Conservation (phyloP, 805 yeast genomes). For the Teunomyces barrocoloradensis region DNA sequence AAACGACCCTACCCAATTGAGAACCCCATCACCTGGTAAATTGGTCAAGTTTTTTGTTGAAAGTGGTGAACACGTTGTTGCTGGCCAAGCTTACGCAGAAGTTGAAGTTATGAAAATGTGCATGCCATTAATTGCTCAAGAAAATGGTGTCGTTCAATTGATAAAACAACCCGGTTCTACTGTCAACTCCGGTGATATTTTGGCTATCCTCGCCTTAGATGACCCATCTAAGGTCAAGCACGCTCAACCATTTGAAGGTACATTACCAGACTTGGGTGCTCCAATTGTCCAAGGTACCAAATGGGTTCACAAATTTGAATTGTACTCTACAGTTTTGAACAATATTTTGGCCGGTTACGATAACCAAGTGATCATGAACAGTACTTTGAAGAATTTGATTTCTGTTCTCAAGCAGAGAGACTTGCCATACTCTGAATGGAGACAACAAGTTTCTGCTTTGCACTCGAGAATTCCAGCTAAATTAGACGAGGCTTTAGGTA, state of each 20-base stretch:
- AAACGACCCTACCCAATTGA: slow-evolving; percentile 96
- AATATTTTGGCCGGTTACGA: slow-evolving; percentile 90
- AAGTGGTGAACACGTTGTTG: slow-evolving; percentile 85
- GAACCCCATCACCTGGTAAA: slow-evolving; percentile 99
- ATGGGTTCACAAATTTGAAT: slow-evolving; percentile 71
- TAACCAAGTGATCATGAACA: slow-evolving; percentile 89
- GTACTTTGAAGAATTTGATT: slow-evolving; percentile 71
- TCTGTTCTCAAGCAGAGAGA: slow-evolving; percentile 73
- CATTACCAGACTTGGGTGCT: slow-evolving; percentile 83
- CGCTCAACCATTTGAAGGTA: slow-evolving; percentile 92
- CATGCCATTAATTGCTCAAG: slow-evolving; percentile 94
- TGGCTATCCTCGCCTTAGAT: slow-evolving; percentile 90
- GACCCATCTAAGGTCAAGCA: slow-evolving; percentile 97
- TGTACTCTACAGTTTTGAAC: slow-evolving; percentile 56
- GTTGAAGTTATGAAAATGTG: slow-evolving; percentile 99
- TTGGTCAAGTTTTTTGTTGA: slow-evolving; percentile 90
- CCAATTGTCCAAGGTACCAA: slow-evolving; percentile 82
- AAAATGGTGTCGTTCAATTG: slow-evolving; percentile 87
- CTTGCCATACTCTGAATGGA: slow-evolving; percentile 94
- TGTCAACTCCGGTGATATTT: slow-evolving; percentile 92
- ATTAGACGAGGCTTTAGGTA: slow-evolving; percentile 64
- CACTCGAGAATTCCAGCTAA: slow-evolving; percentile 85
- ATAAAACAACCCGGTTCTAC: slow-evolving; percentile 99
- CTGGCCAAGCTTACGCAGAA: slow-evolving; percentile 96
- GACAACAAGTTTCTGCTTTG: slow-evolving; percentile 77